A percentile compares a stretch with the other conserved stretches of the same genome.
phyloP scores from a whole-genome alignment of 352 stramenopile genomes.

The Pythium insidiosum region DNA sequence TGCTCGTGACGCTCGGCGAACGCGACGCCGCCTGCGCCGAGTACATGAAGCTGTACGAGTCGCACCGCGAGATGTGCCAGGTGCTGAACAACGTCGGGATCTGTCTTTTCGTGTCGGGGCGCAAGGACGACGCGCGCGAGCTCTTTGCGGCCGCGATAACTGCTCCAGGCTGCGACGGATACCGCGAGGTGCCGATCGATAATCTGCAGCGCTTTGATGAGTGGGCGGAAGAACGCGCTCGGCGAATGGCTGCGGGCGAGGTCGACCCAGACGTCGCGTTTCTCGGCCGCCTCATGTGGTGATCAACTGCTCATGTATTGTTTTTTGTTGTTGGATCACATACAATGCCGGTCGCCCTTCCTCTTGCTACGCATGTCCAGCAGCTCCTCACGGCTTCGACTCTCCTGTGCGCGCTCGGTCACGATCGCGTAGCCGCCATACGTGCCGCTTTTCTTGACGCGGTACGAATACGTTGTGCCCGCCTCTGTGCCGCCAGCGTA shows the following conservation, averaged over 20 bases:
- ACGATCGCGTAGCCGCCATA: constrained; percentile 85
- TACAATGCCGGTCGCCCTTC: constrained; percentile 84
- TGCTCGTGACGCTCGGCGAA: constrained; percentile 5
- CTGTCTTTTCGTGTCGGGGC: constrained; percentile 1
- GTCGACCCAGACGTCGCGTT: background rate
- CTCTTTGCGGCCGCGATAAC: constrained; percentile 4
- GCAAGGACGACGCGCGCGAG: constrained; percentile 1
- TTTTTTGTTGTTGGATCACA: constrained; percentile 23
- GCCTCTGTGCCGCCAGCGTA: constrained; percentile 81
- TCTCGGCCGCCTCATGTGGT: constrained; percentile 7
- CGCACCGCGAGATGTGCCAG: constrained; percentile 6
- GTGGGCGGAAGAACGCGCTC: constrained; percentile 3
- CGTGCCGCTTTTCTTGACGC: constrained; percentile 76
- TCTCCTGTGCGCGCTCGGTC: constrained; percentile 57
- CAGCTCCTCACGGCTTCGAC: constrained; percentile 77
- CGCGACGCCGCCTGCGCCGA: constrained; percentile 8
- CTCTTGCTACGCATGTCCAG: constrained; percentile 81
- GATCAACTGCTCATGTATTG: background rate
- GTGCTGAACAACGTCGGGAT: constrained; percentile 15
- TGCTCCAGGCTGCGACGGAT: background rate
- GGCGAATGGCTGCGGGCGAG: background rate
- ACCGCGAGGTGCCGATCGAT: background rate
- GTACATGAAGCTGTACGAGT: constrained; percentile 4
- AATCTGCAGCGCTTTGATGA: constrained; percentile 9
- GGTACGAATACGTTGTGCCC: constrained; percentile 62